These are phyloP conservation scores for Hypomontagnella monticulosa DNA, from an alignment of 495 filamentous ascomycete genomes.

Conservation along the genomic window DNA sequence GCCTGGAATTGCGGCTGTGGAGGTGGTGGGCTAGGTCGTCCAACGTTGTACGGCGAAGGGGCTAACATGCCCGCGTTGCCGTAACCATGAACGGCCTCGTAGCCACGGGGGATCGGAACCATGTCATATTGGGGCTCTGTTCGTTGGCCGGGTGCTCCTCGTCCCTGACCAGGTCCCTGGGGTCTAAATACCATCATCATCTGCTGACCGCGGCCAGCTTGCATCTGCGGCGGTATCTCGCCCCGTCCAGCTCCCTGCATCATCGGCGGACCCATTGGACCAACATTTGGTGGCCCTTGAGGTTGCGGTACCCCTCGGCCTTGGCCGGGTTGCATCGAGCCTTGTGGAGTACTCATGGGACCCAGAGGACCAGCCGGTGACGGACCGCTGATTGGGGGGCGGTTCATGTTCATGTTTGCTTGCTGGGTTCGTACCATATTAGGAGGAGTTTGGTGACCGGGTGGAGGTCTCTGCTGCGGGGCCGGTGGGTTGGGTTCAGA, in stretches of 20 bases:
- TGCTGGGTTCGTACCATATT: conserved; percentile 28
- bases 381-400: conserved; percentile 16
- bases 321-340: conserved; percentile 45
- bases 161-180: background rate
- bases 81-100: conserved; percentile 57
- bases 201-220: conserved; percentile 18
- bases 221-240: conserved; percentile 4
- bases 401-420: background rate
- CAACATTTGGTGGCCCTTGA: conserved; percentile 23
- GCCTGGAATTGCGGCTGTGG: conserved; percentile 31
- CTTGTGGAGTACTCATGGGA: conserved; percentile 47
- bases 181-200: conserved; percentile 1
- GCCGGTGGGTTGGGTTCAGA: conserved; percentile 25
- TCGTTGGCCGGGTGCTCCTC: background rate
- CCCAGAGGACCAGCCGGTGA: conserved; percentile 22
- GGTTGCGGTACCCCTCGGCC: conserved; percentile 25
- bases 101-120: conserved; percentile 59
- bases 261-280: conserved; percentile 31
- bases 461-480: conserved; percentile 36
- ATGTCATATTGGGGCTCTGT: conserved; percentile 54
- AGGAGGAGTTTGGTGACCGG: conserved; percentile 37
- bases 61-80: conserved; percentile 47
- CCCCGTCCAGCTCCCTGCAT: conserved; percentile 35
- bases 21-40: conserved; percentile 34
- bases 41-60: conserved; percentile 49